Evolutionary conservation across 225 moss, liverwort and hornwort species (phyloP).

Genomic region (Sphagnum contortum): DNA sequence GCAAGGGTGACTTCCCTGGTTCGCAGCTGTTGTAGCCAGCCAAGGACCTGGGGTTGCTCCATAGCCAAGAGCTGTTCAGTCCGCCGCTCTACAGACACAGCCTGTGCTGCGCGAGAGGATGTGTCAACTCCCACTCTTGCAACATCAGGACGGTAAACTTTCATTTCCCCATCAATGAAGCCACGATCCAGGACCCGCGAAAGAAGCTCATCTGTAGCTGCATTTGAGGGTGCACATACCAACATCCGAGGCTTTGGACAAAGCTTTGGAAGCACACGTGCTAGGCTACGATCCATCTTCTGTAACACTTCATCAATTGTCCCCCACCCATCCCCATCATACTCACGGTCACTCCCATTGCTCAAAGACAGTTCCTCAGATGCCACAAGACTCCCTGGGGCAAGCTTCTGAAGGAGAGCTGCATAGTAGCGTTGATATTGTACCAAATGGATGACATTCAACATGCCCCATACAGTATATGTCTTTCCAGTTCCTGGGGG

Average conservation of each 20-base stretch:
- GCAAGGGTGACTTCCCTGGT: slow-evolving; percentile 60
- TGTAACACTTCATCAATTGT: slow-evolving; percentile 93
- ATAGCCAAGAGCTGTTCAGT: slow-evolving; percentile 75
- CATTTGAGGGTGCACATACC: slow-evolving; percentile 98
- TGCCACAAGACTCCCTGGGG: slow-evolving; percentile 71
- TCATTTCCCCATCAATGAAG: slow-evolving; percentile 99
- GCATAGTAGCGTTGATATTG: slow-evolving; percentile 99
- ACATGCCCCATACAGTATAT: slow-evolving; percentile 99
- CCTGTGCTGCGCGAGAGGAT: slow-evolving; percentile 77
- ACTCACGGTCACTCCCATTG: slow-evolving; percentile 48
- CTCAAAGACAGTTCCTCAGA: slow-evolving; percentile 53
- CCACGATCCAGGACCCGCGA: slow-evolving; percentile 94
- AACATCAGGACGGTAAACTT: slow-evolving; percentile 89
- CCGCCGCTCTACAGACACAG: slow-evolving; percentile 93
- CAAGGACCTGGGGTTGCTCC: slow-evolving; percentile 65
- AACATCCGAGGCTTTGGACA: slow-evolving; percentile 99
- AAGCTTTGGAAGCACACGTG: slow-evolving; percentile 84
- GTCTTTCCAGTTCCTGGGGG: slow-evolving; percentile 99
- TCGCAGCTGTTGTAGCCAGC: slow-evolving; percentile 73
- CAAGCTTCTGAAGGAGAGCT: slow-evolving; percentile 90
- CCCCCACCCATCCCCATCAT: slow-evolving; percentile 64
- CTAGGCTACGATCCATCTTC: slow-evolving; percentile 91
- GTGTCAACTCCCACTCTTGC: slow-evolving; percentile 95
- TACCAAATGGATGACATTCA: slow-evolving; percentile 95
- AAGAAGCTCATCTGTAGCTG: slow-evolving; percentile 96